Evolutionary conservation across 2,329 filamentous ascomycete genomes (phyloP).

Genomic region (Dactylellina parvicollis): DNA sequence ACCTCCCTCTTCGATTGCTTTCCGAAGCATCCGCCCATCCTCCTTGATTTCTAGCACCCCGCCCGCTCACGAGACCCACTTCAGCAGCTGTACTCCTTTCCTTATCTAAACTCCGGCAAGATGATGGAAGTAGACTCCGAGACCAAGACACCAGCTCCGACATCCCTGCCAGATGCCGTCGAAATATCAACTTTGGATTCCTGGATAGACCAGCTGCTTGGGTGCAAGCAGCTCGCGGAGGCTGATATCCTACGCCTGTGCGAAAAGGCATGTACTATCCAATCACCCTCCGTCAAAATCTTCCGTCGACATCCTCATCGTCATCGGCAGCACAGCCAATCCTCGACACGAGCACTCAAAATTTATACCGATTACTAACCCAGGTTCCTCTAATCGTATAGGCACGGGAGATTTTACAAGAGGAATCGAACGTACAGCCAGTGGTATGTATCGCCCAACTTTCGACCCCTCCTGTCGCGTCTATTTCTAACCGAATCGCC

Average conservation of each 20-base stretch:
- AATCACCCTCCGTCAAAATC: constrained; percentile 10
- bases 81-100: constrained; percentile 19
- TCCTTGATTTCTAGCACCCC: constrained; percentile 4
- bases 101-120: constrained; percentile 41
- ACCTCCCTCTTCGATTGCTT: constrained; percentile 9
- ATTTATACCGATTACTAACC: constrained; percentile 42
- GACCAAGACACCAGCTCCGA: constrained; percentile 76
- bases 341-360: background rate
- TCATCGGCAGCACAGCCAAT: background rate
- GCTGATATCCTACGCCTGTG: constrained; percentile 94
- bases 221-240: constrained; percentile 96
- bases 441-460: constrained; percentile 73
- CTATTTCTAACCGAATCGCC: constrained; percentile 55
- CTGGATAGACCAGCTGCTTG: constrained; percentile 99
- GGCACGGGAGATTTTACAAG: constrained; percentile 95
- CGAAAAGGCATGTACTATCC: constrained; percentile 79
- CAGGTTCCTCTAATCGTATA: constrained; percentile 61
- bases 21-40: constrained; percentile 2
- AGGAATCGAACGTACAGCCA: constrained; percentile 98
- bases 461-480: background rate
- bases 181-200: constrained; percentile 93
- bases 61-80: constrained; percentile 51
- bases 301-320: background rate
- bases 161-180: constrained; percentile 80
- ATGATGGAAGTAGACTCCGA: constrained; percentile 91